Conservation (phyloP, 495 filamentous ascomycete genomes). For the Baudoinia panamericana region DNA sequence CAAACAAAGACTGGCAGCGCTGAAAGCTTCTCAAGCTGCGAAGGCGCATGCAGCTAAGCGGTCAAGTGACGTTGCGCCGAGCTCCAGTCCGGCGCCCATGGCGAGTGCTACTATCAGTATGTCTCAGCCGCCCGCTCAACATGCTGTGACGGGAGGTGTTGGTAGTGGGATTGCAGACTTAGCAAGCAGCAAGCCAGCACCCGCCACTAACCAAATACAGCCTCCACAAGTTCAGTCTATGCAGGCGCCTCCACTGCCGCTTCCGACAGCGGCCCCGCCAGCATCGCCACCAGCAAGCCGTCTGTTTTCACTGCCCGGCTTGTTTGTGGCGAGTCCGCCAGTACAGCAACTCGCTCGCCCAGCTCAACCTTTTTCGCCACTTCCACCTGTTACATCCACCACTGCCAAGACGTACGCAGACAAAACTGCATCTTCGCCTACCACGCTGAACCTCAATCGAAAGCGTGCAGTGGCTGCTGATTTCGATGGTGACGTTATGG, state of each 20-base stretch:
- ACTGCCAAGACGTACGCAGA: background rate
- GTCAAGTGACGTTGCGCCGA: background rate
- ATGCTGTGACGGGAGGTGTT: no score
- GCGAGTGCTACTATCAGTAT: background rate
- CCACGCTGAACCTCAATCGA: background rate
- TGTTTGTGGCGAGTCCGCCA: conserved; percentile 14
- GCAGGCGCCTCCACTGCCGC: background rate
- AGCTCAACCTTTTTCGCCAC: background rate
- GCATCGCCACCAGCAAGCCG: background rate
- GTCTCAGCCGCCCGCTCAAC: background rate
- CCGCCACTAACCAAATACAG: no score
- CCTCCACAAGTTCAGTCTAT: background rate
- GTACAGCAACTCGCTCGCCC: background rate
- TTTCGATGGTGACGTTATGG: conserved; percentile 48
- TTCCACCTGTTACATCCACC: background rate
- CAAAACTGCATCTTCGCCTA: conserved; percentile 1
- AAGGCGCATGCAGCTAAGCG: background rate
- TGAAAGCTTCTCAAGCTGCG: conserved; percentile 11
- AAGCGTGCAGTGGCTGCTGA: conserved; percentile 83
- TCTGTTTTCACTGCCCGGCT: conserved; percentile 13
- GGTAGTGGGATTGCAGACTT: no score
- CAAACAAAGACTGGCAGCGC: conserved; percentile 6
- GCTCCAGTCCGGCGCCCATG: background rate
- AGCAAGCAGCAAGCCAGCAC: no score
- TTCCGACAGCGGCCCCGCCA: background rate